phyloP scores from a whole-genome alignment of 1,284 basidiomycete species.

The Heterobasidion parviporum region DNA sequence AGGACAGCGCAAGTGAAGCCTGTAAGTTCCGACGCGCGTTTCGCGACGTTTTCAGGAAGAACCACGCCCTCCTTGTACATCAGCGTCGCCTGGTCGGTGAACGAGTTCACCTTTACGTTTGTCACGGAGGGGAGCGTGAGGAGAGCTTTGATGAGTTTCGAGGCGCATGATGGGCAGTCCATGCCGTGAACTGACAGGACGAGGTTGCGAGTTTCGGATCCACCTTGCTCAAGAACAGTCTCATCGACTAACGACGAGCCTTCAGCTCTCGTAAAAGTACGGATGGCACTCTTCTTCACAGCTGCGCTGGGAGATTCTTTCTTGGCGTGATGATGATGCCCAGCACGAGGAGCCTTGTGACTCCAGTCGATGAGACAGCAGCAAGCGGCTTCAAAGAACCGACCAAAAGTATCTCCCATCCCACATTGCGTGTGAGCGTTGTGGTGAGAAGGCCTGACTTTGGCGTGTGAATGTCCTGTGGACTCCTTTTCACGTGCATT shows the following conservation, averaged over 20 bases:
- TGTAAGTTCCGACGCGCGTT: constrained; percentile 8
- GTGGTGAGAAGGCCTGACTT: not conserved
- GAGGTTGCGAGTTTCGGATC: not conserved
- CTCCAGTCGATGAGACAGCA: constrained; percentile 9
- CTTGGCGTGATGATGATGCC: constrained; percentile 2
- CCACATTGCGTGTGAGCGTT: constrained; percentile 1
- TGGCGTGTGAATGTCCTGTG: not conserved
- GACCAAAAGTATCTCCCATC: constrained; percentile 3
- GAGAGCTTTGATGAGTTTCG: constrained; percentile 9
- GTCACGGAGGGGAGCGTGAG: constrained; percentile 10
- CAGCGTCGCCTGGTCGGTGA: constrained; percentile 11
- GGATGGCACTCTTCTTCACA: not conserved
- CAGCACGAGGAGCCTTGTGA: not conserved
- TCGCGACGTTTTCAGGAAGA: constrained; percentile 9
- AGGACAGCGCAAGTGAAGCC: constrained; percentile 9
- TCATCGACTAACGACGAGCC: not conserved
- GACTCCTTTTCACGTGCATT: not conserved
- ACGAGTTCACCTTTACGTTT: constrained; percentile 11
- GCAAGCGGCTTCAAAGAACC: constrained; percentile 10
- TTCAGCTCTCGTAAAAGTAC: not conserved
- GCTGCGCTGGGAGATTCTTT: not conserved
- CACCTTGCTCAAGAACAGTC: constrained; percentile 3
- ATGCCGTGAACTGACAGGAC: constrained; percentile 10
- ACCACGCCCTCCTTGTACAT: constrained; percentile 8
- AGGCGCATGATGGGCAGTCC: constrained; percentile 13